Percentiles rank a stretch among this genome's conserved stretches.
These are phyloP conservation scores for Glaciozyma martinii DNA, from an alignment of 768 basidiomycete genomes.

Conservation along the genomic window DNA sequence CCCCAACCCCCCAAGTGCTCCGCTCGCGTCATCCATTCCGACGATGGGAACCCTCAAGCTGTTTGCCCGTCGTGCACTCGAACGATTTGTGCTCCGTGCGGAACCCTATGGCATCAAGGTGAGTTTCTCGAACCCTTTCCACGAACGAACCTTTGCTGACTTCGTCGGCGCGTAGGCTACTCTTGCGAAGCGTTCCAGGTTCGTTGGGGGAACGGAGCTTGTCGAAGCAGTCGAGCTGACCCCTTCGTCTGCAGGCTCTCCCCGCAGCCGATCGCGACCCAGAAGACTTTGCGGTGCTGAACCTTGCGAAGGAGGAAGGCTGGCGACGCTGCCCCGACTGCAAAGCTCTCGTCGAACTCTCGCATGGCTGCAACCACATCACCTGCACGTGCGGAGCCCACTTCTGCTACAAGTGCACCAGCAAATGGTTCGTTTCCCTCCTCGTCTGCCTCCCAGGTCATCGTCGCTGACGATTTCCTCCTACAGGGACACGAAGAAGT, in stretches of 20 bases:
- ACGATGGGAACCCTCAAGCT: background rate
- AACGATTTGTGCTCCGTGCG: background rate
- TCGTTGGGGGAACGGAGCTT: background rate
- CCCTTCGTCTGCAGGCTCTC: background rate
- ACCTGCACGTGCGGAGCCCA: conserved; percentile 3
- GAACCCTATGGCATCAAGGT: background rate
- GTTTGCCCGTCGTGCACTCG: background rate
- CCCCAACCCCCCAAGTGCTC: conserved; percentile 9
- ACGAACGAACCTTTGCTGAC: no score
- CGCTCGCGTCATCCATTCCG: conserved; percentile 1
- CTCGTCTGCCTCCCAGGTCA: background rate
- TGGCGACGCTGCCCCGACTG: conserved; percentile 5
- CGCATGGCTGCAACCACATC: conserved; percentile 6
- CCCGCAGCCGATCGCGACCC: background rate
- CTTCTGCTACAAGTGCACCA: background rate
- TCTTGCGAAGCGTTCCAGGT: conserved; percentile 7
- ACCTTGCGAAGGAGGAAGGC: background rate
- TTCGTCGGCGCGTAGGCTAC: background rate
- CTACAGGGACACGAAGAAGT: no score
- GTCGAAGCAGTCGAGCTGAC: background rate
- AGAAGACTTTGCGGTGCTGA: background rate
- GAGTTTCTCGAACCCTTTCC: background rate
- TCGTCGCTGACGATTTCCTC: no score
- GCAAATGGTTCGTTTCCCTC: background rate
- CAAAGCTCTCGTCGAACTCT: background rate